Percentiles rank a stretch among this genome's conserved stretches.
These are phyloP conservation scores for Aristolochia californica DNA, from an alignment of 164 flowering plant genomes.

Conservation along the genomic window DNA sequence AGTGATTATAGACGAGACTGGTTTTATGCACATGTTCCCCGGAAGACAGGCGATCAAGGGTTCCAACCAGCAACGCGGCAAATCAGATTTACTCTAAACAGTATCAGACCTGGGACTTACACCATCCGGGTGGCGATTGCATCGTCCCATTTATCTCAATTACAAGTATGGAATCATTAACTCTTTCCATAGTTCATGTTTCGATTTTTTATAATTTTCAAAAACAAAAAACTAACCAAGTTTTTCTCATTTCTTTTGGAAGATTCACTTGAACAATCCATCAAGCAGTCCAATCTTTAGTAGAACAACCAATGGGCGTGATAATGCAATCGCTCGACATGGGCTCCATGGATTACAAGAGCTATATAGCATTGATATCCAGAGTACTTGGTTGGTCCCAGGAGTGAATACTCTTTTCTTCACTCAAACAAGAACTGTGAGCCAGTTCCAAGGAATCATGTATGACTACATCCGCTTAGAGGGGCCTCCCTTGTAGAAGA, in stretches of 20 bases:
- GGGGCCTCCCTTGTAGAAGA: slow-evolving; percentile 25
- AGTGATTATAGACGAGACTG: slow-evolving; percentile 63
- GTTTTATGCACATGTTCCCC: slow-evolving; percentile 72
- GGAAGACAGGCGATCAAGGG: slow-evolving; percentile 33
- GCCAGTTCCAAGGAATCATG: slow-evolving; percentile 46
- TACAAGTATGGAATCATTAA: slow-evolving; percentile 14
- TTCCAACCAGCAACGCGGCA: slow-evolving; percentile 47
- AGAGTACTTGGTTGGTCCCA: slow-evolving; percentile 18
- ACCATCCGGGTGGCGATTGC: slow-evolving; percentile 25
- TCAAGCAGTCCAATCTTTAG: slow-evolving; percentile 29
- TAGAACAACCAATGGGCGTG: slow-evolving; percentile 45
- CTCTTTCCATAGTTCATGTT: not conserved
- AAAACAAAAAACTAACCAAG: not conserved
- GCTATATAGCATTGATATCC: slow-evolving; percentile 32
- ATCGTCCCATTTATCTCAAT: slow-evolving; percentile 17
- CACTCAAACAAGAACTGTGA: slow-evolving; percentile 27
- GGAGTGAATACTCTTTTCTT: slow-evolving; percentile 53
- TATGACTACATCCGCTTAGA: slow-evolving; percentile 71
- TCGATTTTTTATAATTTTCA: not conserved
- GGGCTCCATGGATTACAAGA: slow-evolving; percentile 72
- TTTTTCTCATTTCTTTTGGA: not conserved
- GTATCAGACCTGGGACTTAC: slow-evolving; percentile 13
- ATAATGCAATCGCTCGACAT: slow-evolving; percentile 64
- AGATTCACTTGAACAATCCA: slow-evolving; percentile 10
- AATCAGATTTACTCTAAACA: slow-evolving; percentile 22